phyloP scores from a whole-genome alignment of 2,329 filamentous ascomycete species.

The Dryadomyces quercivorus region DNA sequence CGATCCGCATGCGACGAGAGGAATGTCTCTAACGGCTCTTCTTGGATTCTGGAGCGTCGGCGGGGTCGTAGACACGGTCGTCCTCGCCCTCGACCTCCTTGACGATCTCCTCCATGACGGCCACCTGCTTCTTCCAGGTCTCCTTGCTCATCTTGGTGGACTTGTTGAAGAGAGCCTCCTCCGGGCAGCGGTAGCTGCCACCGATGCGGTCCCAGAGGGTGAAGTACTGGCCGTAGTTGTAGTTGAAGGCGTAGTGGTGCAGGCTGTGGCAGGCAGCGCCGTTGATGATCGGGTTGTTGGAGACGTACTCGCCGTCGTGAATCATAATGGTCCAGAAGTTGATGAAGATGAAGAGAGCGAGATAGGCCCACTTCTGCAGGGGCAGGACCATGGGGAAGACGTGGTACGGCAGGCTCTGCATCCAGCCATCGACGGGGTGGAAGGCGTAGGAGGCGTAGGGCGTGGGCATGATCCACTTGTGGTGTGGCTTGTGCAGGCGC shows the following conservation, averaged over 20 bases:
- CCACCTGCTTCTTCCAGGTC: slow-evolving; percentile 67
- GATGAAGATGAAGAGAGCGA: slow-evolving; percentile 79
- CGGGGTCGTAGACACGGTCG: slow-evolving; percentile 33
- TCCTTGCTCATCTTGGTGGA: slow-evolving; percentile 74
- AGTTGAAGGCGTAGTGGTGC: slow-evolving; percentile 80
- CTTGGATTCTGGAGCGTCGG: slow-evolving; percentile 26
- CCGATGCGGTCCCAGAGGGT: slow-evolving; percentile 84
- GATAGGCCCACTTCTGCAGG: slow-evolving; percentile 79
- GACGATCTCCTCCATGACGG: slow-evolving; percentile 65
- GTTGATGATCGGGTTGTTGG: slow-evolving; percentile 84
- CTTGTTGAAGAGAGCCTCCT: slow-evolving; percentile 71
- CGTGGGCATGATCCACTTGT: slow-evolving; percentile 99
- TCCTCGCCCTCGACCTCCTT: slow-evolving; percentile 54
- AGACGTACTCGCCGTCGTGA: slow-evolving; percentile 87
- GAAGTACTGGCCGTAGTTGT: slow-evolving; percentile 92
- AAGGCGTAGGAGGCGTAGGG: slow-evolving; percentile 89
- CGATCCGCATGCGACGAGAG: background rate
- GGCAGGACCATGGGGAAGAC: slow-evolving; percentile 88
- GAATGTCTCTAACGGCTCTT: slow-evolving; percentile 22
- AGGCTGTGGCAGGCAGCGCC: slow-evolving; percentile 88
- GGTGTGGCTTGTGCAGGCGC: slow-evolving; percentile 86
- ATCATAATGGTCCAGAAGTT: slow-evolving; percentile 97
- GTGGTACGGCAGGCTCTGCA: slow-evolving; percentile 84
- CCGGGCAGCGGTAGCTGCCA: slow-evolving; percentile 76
- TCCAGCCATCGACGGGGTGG: slow-evolving; percentile 84